Evolutionary conservation across 306 rosid genomes (phyloP).

Genomic region (Crataegus laevigata): DNA sequence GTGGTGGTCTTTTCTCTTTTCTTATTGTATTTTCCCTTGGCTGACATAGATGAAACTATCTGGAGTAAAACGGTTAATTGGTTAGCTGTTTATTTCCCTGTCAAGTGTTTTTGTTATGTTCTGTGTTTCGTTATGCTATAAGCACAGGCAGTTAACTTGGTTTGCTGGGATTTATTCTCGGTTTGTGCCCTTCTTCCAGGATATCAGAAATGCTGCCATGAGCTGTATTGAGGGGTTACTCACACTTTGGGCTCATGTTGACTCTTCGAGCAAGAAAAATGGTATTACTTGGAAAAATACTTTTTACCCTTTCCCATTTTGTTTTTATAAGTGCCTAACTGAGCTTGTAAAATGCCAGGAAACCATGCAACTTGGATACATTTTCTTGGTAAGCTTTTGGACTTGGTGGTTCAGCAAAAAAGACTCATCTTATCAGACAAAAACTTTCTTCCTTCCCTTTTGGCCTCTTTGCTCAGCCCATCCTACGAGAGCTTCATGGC

Average conservation of each 20-base stretch:
- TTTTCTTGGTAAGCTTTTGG: constrained; percentile 60
- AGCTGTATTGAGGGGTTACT: constrained; percentile 51
- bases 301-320: neutral
- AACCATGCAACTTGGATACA: constrained; percentile 51
- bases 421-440: constrained; percentile 66
- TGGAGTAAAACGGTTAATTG: neutral
- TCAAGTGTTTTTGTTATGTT: neutral
- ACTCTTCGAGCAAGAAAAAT: constrained; percentile 66
- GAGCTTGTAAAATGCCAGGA: constrained; percentile 40
- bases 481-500: constrained; percentile 44
- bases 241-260: constrained; percentile 50
- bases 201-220: constrained; percentile 64
- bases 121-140: neutral
- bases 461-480: constrained; percentile 57
- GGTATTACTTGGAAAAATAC: constrained; percentile 40
- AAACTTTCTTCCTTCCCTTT: constrained; percentile 64
- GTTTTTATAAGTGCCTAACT: constrained; percentile 7
- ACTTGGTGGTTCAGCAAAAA: constrained; percentile 57
- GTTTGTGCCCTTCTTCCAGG: constrained; percentile 32
- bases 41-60: constrained; percentile 6
- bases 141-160: constrained; percentile 2
- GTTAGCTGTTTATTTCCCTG: neutral
- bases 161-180: neutral
- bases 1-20: neutral
- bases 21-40: neutral